Evolutionary conservation across 495 filamentous ascomycete genomes (phyloP), one percentile per base, ranked within the genome.

Genomic region (Aspergillus homomorphus): DNA sequence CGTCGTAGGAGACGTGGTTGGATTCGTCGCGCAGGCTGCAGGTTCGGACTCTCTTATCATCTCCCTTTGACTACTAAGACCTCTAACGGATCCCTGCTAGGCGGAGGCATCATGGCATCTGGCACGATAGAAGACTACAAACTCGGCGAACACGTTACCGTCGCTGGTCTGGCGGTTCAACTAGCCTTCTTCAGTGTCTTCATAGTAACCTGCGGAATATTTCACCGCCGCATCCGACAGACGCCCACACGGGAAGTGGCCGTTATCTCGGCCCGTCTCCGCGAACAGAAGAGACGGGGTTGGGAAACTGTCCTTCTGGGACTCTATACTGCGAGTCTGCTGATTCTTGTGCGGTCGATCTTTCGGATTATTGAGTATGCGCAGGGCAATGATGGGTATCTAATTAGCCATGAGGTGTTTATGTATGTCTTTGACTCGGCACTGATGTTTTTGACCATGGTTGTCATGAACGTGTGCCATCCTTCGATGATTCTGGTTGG

Each of bases 311-410:
- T 56, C 16, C 14, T 67, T 51, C 51, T 18, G 86, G 67, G 77
- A 42, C 72, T 87, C 1, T 89, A 87, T 60, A 51, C 51, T 2
- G 71, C 71, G 4, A 81, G 75, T 50, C 63, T 59, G 1, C 66
- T 88, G 26, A 87, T 90, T 55, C 60, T 90, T 54, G 63, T 88
- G 1, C 77, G 87, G 15, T 82, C 74, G 18, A 53, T 88, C 5
- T 88, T 85, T 62, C 76, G 87, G n/a, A 68, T 86, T 16, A 61
- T 86, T 5, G 87, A 91, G 69, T 90, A 83, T 61, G 51, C 76
- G 1, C 74, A 83, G 68, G 86, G 86, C 0, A 63, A 77, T 38
- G 66, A 70, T 12, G 84, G 86, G 0, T 71, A 67, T 58, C 33
- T 82, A 19, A 62, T 86, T 24, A 63, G 54, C 9, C 76, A 82